phyloP scores from a whole-genome alignment of 2,329 filamentous ascomycete genomes.

The Didymosphaeria variabile region DNA sequence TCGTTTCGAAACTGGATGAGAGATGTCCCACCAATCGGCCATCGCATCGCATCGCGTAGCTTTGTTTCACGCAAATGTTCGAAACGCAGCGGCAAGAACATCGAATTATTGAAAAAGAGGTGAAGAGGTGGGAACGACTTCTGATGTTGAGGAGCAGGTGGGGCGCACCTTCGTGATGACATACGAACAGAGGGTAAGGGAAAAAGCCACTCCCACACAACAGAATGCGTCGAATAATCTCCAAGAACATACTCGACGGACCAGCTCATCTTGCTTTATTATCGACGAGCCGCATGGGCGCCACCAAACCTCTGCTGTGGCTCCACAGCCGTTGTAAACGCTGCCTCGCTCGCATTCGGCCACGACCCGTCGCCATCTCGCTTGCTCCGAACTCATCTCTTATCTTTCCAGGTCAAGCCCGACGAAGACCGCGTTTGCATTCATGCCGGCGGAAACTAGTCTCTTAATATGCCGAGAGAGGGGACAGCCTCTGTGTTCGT shows the following conservation, averaged over 20 bases:
- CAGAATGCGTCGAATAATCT: not conserved
- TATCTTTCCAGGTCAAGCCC: not conserved
- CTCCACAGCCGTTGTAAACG: not conserved
- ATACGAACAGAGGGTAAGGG: not conserved
- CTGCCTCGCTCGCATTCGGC: not conserved
- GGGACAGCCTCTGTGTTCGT: no score
- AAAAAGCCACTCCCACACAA: not conserved
- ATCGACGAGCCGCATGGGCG: no score
- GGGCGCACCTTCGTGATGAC: constrained; percentile 1
- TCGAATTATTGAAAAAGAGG: not conserved
- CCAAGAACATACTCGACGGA: not conserved
- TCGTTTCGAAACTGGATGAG: constrained; percentile 9
- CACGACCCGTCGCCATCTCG: not conserved
- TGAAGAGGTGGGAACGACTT: not conserved
- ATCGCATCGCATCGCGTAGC: not conserved
- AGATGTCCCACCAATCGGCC: constrained; percentile 12
- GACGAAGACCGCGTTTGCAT: not conserved
- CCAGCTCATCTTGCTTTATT: not conserved
- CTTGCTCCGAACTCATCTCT: not conserved
- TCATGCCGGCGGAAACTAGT: not conserved
- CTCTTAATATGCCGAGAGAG: not conserved
- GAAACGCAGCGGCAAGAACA: not conserved
- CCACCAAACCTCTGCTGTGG: not conserved
- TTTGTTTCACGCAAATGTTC: constrained; percentile 1
- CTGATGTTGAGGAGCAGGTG: not conserved